Conservation (phyloP, 2,329 filamentous ascomycete species). For the Colletotrichum orbiculare region DNA sequence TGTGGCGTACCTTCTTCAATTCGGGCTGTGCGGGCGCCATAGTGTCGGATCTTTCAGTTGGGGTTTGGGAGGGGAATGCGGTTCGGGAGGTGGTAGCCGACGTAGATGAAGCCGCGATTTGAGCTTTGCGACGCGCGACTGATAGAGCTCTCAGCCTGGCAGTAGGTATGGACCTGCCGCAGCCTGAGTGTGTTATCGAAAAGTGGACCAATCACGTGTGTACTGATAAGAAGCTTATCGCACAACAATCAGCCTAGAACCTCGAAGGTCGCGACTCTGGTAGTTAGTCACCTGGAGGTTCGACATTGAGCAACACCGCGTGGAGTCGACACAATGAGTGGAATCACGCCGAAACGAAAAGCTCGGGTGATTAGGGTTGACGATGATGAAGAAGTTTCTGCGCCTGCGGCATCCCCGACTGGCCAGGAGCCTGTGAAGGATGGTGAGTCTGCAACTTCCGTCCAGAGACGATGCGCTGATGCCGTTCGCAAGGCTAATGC, state of each 20-base stretch:
- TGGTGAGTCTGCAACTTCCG: slow-evolving; percentile 48
- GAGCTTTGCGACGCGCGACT: slow-evolving; percentile 29
- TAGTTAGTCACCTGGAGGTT: no score
- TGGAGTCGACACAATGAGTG: slow-evolving; percentile 64
- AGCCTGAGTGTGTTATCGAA: slow-evolving; percentile 15
- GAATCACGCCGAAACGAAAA: slow-evolving; percentile 71
- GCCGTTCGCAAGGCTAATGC: slow-evolving; percentile 36
- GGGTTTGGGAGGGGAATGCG: neutral
- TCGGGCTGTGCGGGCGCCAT: slow-evolving; percentile 99
- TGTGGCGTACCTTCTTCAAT: slow-evolving; percentile 85
- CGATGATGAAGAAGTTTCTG: slow-evolving; percentile 69
- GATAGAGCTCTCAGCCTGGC: slow-evolving; percentile 30
- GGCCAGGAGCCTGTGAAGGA: slow-evolving; percentile 45
- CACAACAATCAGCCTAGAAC: neutral
- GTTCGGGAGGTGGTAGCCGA: slow-evolving; percentile 12
- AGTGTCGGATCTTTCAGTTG: slow-evolving; percentile 51
- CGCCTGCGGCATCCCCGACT: slow-evolving; percentile 34
- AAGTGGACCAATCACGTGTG: slow-evolving; percentile 53
- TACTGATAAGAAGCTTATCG: slow-evolving; percentile 55
- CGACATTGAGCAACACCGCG: slow-evolving; percentile 54
- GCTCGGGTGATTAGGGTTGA: slow-evolving; percentile 80
- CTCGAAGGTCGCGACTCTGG: slow-evolving; percentile 1
- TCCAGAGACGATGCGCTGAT: slow-evolving; percentile 42
- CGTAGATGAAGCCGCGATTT: slow-evolving; percentile 20
- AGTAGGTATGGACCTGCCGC: slow-evolving; percentile 11